Evolutionary conservation across 1,139 yeast genomes (phyloP).

Genomic region (Zygosaccharomyces pseudobailii): DNA sequence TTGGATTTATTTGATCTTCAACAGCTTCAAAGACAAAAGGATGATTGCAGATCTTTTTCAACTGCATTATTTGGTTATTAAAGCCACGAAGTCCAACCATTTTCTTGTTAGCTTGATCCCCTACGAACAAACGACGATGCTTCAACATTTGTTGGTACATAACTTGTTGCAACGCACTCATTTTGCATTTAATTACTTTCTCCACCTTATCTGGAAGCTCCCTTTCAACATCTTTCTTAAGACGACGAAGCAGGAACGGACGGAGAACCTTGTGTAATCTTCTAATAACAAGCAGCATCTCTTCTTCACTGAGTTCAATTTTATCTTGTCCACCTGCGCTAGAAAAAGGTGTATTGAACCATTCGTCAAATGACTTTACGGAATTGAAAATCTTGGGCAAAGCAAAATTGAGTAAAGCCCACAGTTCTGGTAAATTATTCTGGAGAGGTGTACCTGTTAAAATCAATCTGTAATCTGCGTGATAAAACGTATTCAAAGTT

Average conservation of each 20-base stretch:
- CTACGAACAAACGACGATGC: conserved; percentile 60
- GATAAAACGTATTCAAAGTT: conserved; percentile 68
- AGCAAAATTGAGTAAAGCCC: conserved; percentile 78
- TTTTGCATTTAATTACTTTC: conserved; percentile 89
- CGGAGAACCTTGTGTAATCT: conserved; percentile 94
- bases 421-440: conserved; percentile 76
- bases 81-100: conserved; percentile 71
- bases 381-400: conserved; percentile 78
- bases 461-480: conserved; percentile 70
- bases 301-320: conserved; percentile 83
- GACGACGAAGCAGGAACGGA: conserved; percentile 88
- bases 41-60: conserved; percentile 93
- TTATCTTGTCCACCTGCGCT: conserved; percentile 79
- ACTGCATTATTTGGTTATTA: conserved; percentile 90
- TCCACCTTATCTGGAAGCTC: conserved; percentile 95
- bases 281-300: conserved; percentile 84
- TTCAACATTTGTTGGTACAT: conserved; percentile 77
- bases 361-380: conserved; percentile 80
- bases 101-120: conserved; percentile 43
- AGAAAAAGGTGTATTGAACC: conserved; percentile 84
- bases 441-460: conserved; percentile 87
- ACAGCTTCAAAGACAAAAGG: conserved; percentile 97
- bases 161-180: conserved; percentile 79
- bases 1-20: conserved; percentile 79
- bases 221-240: conserved; percentile 95